Percentiles rank a stretch among this genome's conserved stretches.
phyloP scores from a whole-genome alignment of 305 asterid genomes.

The Fraxinus paxiana region DNA sequence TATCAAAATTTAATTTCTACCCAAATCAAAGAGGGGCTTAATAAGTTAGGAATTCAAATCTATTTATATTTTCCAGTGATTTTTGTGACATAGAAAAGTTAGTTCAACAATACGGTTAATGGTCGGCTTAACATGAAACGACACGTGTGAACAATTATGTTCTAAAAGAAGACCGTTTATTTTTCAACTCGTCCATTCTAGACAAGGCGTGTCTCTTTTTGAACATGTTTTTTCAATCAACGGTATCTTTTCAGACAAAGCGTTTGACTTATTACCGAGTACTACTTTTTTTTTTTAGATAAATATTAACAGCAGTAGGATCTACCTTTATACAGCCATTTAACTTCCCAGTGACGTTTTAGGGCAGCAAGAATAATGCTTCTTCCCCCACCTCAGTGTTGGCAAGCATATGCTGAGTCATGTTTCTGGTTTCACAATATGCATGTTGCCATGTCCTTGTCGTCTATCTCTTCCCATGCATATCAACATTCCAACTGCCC shows the following conservation, averaged over 20 bases:
- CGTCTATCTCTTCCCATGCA: conserved; percentile 11
- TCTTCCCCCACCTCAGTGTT: background rate
- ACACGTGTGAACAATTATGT: background rate
- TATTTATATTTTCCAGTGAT: background rate
- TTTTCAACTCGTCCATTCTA: background rate
- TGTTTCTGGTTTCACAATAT: conserved; percentile 12
- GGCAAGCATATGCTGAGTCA: conserved; percentile 10
- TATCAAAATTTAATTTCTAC: background rate
- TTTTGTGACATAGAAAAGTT: background rate
- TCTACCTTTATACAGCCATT: background rate
- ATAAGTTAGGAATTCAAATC: background rate
- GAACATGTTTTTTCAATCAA: background rate
- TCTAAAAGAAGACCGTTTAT: background rate
- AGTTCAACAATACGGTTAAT: background rate
- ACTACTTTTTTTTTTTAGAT: background rate
- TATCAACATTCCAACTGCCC: conserved; percentile 21
- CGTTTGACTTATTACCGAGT: background rate
- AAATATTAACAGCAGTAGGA: background rate
- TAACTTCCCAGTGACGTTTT: background rate
- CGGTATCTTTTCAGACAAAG: background rate
- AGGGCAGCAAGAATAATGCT: background rate
- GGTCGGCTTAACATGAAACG: background rate
- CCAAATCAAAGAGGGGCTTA: background rate
- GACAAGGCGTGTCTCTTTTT: background rate
- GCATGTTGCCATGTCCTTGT: background rate